Evolutionary conservation across 2,329 filamentous ascomycete species (phyloP).

Genomic region (Hypoxylon sp.): DNA sequence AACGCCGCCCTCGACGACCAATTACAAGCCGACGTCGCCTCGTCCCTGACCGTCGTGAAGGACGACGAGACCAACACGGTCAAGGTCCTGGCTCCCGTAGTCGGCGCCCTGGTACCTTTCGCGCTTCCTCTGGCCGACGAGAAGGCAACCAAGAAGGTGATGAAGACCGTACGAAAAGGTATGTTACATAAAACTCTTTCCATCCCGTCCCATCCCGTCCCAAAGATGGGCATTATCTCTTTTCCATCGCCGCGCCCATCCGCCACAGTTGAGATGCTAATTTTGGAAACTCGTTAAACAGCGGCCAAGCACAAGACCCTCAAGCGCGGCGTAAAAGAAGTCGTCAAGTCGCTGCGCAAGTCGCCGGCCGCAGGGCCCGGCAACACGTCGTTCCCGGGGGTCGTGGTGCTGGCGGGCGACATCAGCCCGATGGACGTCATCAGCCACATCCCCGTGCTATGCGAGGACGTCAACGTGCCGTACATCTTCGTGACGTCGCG

Average conservation of each 20-base stretch:
- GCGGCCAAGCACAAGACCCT: constrained; percentile 95
- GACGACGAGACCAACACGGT: constrained; percentile 61
- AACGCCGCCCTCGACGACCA: constrained; percentile 74
- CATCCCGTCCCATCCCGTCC: constrained; percentile 4
- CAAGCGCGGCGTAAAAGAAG: constrained; percentile 98
- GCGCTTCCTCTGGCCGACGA: constrained; percentile 84
- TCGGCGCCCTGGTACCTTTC: constrained; percentile 81
- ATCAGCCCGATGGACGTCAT: constrained; percentile 99
- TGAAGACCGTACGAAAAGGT: constrained; percentile 70
- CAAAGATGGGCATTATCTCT: too few relatives aligned
- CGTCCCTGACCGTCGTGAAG: constrained; percentile 56
- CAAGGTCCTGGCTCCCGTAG: constrained; percentile 58
- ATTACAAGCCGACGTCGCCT: constrained; percentile 66
- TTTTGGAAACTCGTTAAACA: constrained; percentile 55
- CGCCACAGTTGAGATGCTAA: constrained; percentile 7
- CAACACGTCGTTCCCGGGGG: constrained; percentile 71
- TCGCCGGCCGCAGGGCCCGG: constrained; percentile 77
- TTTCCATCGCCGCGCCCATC: too few relatives aligned
- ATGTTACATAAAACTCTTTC: constrained; percentile 45
- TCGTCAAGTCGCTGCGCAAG: constrained; percentile 98
- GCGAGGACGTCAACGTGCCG: constrained; percentile 97
- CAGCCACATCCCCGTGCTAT: constrained; percentile 95
- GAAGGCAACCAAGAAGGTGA: constrained; percentile 75
- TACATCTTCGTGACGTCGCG: constrained; percentile 95
- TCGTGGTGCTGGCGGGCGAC: constrained; percentile 95